These are phyloP conservation scores for Ensete ventricosum DNA, from an alignment of 176 grass and related monocot species.

Conservation along the genomic window DNA sequence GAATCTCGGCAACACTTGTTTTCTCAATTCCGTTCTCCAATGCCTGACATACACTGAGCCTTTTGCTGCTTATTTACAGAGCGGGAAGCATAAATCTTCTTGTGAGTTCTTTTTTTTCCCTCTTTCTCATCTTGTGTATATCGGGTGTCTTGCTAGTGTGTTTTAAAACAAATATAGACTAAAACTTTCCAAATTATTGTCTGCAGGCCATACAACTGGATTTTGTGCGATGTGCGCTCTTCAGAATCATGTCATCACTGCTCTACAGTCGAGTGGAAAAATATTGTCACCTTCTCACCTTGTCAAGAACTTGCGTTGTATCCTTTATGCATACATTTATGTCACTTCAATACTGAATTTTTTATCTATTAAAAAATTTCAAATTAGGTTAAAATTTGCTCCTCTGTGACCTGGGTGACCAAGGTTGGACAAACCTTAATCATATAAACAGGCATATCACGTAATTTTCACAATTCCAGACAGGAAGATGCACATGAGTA, in stretches of 20 bases:
- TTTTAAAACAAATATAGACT: background rate
- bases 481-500: slow-evolving; percentile 98
- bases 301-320: slow-evolving; percentile 90
- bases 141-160: too few relatives aligned
- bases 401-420: too few relatives aligned
- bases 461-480: slow-evolving; percentile 76
- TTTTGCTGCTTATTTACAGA: slow-evolving; percentile 94
- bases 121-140: background rate
- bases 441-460: slow-evolving; percentile 59
- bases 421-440: slow-evolving; percentile 29
- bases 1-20: slow-evolving; percentile 98
- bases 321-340: slow-evolving; percentile 2
- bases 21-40: slow-evolving; percentile 96
- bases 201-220: slow-evolving; percentile 58
- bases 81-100: slow-evolving; percentile 81
- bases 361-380: background rate
- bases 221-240: slow-evolving; percentile 98
- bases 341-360: background rate
- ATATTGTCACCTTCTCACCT: slow-evolving; percentile 68
- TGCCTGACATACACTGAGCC: slow-evolving; percentile 95
- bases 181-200: background rate
- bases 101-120: slow-evolving; percentile 44
- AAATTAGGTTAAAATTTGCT: too few relatives aligned
- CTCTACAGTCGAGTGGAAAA: slow-evolving; percentile 80
- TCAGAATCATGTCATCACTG: slow-evolving; percentile 79